These are phyloP conservation scores for Fusarium nodosum DNA, from an alignment of 2,329 filamentous ascomycete genomes.

Conservation along the genomic window DNA sequence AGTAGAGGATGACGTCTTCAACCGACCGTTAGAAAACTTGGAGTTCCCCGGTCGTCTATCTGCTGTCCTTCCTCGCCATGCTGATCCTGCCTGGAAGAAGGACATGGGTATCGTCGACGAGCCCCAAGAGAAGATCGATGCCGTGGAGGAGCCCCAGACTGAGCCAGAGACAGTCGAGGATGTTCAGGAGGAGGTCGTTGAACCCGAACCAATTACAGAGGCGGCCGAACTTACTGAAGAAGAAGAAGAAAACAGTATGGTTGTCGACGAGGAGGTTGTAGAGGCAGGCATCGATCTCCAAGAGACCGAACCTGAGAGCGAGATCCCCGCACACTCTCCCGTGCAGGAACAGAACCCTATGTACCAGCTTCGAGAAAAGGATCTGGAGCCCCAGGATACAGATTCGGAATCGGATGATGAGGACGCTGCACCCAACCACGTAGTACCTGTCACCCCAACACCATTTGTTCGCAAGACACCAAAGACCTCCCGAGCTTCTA, in stretches of 20 bases:
- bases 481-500: slow-evolving; percentile 50
- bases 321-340: slow-evolving; percentile 31
- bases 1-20: slow-evolving; percentile 52
- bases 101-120: slow-evolving; percentile 53
- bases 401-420: slow-evolving; percentile 72
- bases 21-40: slow-evolving; percentile 54
- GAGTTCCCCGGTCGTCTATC: slow-evolving; percentile 62
- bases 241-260: slow-evolving; percentile 45
- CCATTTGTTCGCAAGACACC: slow-evolving; percentile 49
- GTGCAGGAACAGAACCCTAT: slow-evolving; percentile 44
- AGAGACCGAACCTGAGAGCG: slow-evolving; percentile 2
- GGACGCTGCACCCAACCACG: slow-evolving; percentile 48
- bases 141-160: slow-evolving; percentile 11
- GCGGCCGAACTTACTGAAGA: slow-evolving; percentile 30
- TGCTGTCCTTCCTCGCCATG: slow-evolving; percentile 60
- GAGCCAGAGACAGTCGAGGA: slow-evolving; percentile 4
- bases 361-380: slow-evolving; percentile 62
- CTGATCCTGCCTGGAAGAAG: slow-evolving; percentile 56
- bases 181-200: slow-evolving; percentile 2
- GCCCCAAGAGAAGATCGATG: slow-evolving; percentile 24
- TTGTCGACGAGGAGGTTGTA: slow-evolving; percentile 37
- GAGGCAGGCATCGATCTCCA: slow-evolving; percentile 36
- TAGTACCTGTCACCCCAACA: slow-evolving; percentile 60
- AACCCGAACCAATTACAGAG: slow-evolving; percentile 9
- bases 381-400: slow-evolving; percentile 58